Evolutionary conservation across 345 rosid species (phyloP).

Genomic region (Citrus glauca): DNA sequence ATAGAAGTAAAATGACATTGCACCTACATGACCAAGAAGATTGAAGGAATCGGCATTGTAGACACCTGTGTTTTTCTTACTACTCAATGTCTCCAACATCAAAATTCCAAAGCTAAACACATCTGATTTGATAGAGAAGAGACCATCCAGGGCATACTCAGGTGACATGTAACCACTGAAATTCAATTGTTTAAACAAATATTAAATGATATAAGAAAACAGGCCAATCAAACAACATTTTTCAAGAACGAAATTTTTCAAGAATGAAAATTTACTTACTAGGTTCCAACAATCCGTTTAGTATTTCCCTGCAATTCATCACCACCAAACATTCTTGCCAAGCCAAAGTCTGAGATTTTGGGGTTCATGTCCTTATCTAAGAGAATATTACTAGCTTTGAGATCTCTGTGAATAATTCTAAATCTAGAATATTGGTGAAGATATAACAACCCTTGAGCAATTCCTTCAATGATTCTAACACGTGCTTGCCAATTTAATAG

Average conservation of each 20-base stretch:
- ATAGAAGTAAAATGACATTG: not conserved
- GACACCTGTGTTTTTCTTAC: constrained; percentile 46
- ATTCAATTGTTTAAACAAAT: not conserved
- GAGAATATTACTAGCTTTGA: constrained; percentile 37
- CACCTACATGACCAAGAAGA: constrained; percentile 27
- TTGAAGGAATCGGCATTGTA: constrained; percentile 22
- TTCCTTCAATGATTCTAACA: constrained; percentile 22
- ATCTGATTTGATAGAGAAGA: constrained; percentile 9
- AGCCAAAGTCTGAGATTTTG: constrained; percentile 53
- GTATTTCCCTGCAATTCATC: constrained; percentile 42
- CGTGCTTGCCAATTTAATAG: constrained; percentile 18
- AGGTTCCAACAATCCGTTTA: constrained; percentile 39
- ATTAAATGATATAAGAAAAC: no score
- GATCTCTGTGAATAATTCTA: constrained; percentile 28
- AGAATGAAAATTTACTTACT: constrained; percentile 29
- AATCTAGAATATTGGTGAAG: constrained; percentile 32
- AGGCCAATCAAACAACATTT: not conserved
- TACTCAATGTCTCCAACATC: constrained; percentile 39
- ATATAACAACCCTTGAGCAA: constrained; percentile 39
- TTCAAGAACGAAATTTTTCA: not conserved
- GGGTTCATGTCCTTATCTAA: constrained; percentile 43
- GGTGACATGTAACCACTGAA: constrained; percentile 46
- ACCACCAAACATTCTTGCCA: constrained; percentile 48
- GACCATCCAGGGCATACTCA: constrained; percentile 13
- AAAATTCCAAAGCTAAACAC: constrained; percentile 10